A percentile compares a stretch with the other conserved stretches of the same genome.
These are phyloP conservation scores for Lasiodiplodia theobromae DNA, from an alignment of 2,329 filamentous ascomycete species.

Conservation along the genomic window DNA sequence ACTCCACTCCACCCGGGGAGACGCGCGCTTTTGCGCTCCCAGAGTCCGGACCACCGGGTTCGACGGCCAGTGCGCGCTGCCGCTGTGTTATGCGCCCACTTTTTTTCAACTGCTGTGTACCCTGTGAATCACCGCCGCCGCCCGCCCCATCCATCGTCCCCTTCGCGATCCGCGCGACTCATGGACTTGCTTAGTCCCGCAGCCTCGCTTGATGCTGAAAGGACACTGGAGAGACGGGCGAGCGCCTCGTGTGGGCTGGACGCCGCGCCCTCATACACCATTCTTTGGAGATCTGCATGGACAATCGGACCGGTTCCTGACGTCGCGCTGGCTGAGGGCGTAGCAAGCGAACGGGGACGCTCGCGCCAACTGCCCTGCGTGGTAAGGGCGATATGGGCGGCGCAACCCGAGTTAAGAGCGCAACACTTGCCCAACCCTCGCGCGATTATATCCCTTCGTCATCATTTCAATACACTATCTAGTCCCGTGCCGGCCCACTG, in stretches of 20 bases:
- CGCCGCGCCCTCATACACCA: not conserved
- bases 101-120: not conserved
- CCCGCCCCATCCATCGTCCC: not conserved
- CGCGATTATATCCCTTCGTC: not conserved
- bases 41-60: not conserved
- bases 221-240: too few relatives aligned
- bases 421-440: not conserved
- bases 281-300: not conserved
- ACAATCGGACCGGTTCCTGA: constrained; percentile 2
- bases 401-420: not conserved
- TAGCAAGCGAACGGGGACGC: not conserved
- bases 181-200: not conserved
- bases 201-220: not conserved
- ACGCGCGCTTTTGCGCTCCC: not conserved
- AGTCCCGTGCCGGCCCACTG: not conserved
- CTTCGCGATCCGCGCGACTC: not conserved
- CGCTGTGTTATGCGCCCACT: not conserved
- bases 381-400: not conserved
- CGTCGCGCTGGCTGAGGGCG: not conserved
- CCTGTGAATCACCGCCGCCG: not conserved
- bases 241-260: not conserved
- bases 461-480: not conserved
- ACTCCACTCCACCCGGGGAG: not conserved
- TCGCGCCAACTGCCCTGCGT: constrained; percentile 6
- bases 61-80: not conserved